Percentiles rank a stretch among this genome's conserved stretches.
These are phyloP conservation scores for Globisporangium nagaii DNA, from an alignment of 352 stramenopile species.

Conservation along the genomic window DNA sequence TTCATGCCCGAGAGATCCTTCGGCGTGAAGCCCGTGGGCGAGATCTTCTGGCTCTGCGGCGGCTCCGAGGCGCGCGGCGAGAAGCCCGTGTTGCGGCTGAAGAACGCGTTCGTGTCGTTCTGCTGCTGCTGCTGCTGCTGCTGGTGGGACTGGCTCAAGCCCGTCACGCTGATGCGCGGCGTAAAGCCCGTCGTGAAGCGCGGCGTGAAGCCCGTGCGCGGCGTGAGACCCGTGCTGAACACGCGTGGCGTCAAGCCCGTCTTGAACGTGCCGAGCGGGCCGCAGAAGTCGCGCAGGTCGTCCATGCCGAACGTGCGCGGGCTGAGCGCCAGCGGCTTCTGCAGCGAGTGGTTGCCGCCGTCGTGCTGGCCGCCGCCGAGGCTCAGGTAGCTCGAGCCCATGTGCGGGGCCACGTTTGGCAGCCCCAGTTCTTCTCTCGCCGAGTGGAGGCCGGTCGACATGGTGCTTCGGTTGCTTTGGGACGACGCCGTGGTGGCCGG, in stretches of 20 bases:
- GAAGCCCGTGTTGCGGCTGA: conserved; percentile 43
- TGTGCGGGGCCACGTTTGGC: conserved; percentile 29
- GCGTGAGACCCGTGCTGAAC: conserved; percentile 77
- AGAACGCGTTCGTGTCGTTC: conserved; percentile 37
- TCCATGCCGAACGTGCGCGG: conserved; percentile 82
- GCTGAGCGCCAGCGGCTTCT: conserved; percentile 73
- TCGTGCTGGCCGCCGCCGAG: conserved; percentile 31
- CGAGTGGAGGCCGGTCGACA: conserved; percentile 66
- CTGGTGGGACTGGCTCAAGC: conserved; percentile 25
- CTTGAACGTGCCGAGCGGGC: conserved; percentile 76
- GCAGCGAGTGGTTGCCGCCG: conserved; percentile 21
- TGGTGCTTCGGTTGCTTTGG: conserved; percentile 10
- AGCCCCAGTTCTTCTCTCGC: conserved; percentile 66
- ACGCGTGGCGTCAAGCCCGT: conserved; percentile 74
- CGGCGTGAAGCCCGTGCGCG: conserved; percentile 76
- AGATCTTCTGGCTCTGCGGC: conserved; percentile 63
- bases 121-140: conserved; percentile 19
- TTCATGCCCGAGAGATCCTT: conserved; percentile 74
- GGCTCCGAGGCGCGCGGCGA: conserved; percentile 40
- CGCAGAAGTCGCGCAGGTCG: conserved; percentile 78
- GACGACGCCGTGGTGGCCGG: not conserved
- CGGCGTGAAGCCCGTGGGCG: conserved; percentile 67
- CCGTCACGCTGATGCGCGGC: conserved; percentile 56
- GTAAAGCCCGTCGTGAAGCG: conserved; percentile 78
- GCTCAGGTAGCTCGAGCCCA: conserved; percentile 8